Evolutionary conservation across 192 early-diverging fungal species (phyloP).

Genomic region (Dissophora globulifera): DNA sequence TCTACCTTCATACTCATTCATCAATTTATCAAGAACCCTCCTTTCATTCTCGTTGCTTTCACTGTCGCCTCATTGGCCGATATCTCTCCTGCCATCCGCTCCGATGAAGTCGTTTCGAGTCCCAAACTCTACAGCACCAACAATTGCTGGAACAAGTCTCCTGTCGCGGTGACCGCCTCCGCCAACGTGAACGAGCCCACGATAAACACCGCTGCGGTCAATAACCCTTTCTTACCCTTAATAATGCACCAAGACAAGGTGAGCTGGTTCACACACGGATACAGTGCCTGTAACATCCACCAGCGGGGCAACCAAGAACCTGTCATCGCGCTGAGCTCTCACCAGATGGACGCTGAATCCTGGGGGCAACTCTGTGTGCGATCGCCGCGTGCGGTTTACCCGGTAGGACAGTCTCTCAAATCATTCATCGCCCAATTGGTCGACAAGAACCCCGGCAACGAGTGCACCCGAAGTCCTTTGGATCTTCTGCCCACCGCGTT

Average conservation of each 20-base stretch:
- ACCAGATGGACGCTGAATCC: conserved; percentile 44
- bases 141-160: no score
- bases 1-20: no score
- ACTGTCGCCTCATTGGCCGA: no score
- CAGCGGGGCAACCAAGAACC: conserved; percentile 28
- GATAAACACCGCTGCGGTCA: conserved; percentile 10
- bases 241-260: conserved; percentile 28
- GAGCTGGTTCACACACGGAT: conserved; percentile 52
- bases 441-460: conserved; percentile 51
- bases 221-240: conserved; percentile 5
- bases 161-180: no score
- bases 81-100: no score
- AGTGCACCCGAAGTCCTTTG: conserved; percentile 33
- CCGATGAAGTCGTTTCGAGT: no score
- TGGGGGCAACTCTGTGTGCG: conserved; percentile 50
- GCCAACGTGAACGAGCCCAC: neutral
- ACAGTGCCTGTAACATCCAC: conserved; percentile 38
- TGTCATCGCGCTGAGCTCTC: conserved; percentile 47
- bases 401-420: conserved; percentile 4
- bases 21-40: no score
- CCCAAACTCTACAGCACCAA: no score
- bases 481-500: conserved; percentile 40
- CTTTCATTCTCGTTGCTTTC: no score
- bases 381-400: conserved; percentile 29
- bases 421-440: conserved; percentile 37